Evolutionary conservation across 305 asterid species (phyloP).

Genomic region (Fraxinus angustifolia): DNA sequence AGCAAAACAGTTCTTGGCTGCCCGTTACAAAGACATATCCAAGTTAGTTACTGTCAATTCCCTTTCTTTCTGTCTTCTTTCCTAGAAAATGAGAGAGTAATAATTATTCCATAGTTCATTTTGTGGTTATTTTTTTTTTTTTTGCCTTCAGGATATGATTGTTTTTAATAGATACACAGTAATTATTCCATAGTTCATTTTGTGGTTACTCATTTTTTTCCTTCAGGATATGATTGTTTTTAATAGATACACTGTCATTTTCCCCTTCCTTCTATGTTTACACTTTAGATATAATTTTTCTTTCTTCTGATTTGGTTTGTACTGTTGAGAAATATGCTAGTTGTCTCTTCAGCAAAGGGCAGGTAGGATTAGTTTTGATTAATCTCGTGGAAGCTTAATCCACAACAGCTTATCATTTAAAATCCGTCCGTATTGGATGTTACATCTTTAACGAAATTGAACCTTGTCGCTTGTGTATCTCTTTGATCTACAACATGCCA

Average conservation of each 20-base stretch:
- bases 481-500: background rate
- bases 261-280: background rate
- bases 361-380: background rate
- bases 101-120: background rate
- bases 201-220: background rate
- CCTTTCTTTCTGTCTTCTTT: background rate
- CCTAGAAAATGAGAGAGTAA: background rate
- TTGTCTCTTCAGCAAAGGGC: background rate
- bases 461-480: background rate
- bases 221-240: background rate
- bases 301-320: background rate
- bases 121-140: background rate
- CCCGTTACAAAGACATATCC: conserved; percentile 29
- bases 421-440: background rate
- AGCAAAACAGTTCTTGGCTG: conserved; percentile 38
- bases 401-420: background rate
- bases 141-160: background rate
- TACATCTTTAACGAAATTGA: background rate
- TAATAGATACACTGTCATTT: background rate
- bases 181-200: background rate
- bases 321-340: background rate
- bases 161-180: background rate
- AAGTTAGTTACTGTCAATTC: conserved; percentile 23
- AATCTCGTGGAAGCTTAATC: background rate
- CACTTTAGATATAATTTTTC: background rate